Evolutionary conservation across 768 basidiomycete species (phyloP).

Genomic region (Boletellus ananiceps): DNA sequence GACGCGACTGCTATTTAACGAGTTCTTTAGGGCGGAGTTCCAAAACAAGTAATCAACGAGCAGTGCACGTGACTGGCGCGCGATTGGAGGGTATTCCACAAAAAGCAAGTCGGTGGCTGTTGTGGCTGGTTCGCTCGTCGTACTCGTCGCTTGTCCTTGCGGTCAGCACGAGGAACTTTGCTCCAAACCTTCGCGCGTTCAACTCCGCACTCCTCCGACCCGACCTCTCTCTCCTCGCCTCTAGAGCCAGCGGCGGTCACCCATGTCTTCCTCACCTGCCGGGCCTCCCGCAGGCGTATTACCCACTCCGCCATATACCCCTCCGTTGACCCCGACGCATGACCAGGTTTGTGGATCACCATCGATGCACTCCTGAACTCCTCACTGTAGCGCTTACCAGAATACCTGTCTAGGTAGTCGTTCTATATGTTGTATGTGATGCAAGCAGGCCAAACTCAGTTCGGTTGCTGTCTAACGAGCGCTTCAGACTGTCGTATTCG

Average conservation of each 20-base stretch:
- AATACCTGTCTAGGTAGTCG: constrained; percentile 50
- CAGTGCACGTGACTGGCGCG: constrained; percentile 34
- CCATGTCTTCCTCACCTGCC: constrained; percentile 29
- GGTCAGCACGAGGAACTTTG: constrained; percentile 29
- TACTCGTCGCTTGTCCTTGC: constrained; percentile 14
- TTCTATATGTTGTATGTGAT: constrained; percentile 66
- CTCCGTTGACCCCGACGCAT: constrained; percentile 56
- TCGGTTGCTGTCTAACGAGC: constrained; percentile 6
- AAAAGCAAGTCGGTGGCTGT: constrained; percentile 13
- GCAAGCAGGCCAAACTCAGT: constrained; percentile 10
- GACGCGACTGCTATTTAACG: constrained; percentile 32
- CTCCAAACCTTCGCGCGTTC: constrained; percentile 20
- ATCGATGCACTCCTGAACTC: constrained; percentile 14
- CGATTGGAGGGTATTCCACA: constrained; percentile 4
- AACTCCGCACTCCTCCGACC: constrained; percentile 14
- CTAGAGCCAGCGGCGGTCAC: constrained; percentile 22
- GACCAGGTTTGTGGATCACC: constrained; percentile 55
- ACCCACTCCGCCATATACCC: constrained; percentile 32
- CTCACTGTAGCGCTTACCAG: constrained; percentile 21
- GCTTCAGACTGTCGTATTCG: constrained; percentile 72
- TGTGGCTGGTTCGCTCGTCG: constrained; percentile 14
- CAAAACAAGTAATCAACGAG: constrained; percentile 31
- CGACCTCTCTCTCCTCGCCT: constrained; percentile 5
- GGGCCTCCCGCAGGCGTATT: constrained; percentile 33
- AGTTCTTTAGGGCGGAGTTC: constrained; percentile 28